Conservation (phyloP, 1,284 basidiomycete genomes). For the Cutaneotrichosporon mucoides region DNA sequence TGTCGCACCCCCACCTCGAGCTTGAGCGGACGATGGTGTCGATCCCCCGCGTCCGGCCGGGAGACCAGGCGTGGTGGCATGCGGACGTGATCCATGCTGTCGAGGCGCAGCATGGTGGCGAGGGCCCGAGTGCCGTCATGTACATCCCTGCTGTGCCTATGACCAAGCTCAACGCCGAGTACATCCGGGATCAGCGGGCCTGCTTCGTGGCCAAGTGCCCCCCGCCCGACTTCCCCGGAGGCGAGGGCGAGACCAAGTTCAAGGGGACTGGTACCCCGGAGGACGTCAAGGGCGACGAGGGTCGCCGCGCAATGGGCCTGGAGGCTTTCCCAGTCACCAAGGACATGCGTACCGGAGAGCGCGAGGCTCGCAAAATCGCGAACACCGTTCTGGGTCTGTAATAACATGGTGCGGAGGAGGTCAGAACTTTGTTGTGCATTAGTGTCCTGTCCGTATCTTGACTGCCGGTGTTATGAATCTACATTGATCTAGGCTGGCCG, state of each 20-base stretch:
- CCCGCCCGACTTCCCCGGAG: constrained; percentile 70
- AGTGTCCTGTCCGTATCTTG: background rate
- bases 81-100: constrained; percentile 72
- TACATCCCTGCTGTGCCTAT: constrained; percentile 75
- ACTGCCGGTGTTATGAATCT: no score
- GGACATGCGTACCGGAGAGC: constrained; percentile 21
- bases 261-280: constrained; percentile 52
- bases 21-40: constrained; percentile 68
- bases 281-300: constrained; percentile 54
- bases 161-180: constrained; percentile 61
- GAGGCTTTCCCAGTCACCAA: constrained; percentile 25
- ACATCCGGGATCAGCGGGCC: constrained; percentile 60
- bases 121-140: constrained; percentile 65
- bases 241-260: constrained; percentile 63
- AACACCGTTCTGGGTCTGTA: constrained; percentile 18
- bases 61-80: constrained; percentile 79
- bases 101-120: constrained; percentile 60
- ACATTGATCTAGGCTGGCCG: no score
- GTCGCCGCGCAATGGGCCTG: constrained; percentile 48
- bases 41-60: constrained; percentile 66
- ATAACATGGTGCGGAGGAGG: background rate
- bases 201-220: constrained; percentile 59
- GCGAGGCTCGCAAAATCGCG: constrained; percentile 16
- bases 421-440: no score
- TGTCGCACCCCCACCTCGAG: constrained; percentile 66